Evolutionary conservation across 306 rosid genomes (phyloP).

Genomic region (Inga oerstediana): DNA sequence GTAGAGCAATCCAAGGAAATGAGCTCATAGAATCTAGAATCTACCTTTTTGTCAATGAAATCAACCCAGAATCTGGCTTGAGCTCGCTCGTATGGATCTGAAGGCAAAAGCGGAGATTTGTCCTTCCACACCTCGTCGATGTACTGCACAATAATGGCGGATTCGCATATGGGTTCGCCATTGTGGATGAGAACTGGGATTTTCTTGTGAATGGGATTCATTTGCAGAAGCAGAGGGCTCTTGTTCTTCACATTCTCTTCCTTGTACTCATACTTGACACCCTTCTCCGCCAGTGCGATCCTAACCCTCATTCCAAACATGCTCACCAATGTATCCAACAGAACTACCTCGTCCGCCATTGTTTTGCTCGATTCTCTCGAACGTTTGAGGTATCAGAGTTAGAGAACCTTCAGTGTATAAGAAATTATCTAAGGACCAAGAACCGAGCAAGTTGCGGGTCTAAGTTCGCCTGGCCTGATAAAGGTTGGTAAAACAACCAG

Average conservation of each 20-base stretch:
- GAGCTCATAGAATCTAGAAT: not conserved
- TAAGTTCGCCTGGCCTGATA: too few species aligned
- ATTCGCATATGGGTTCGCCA: slow-evolving; percentile 39
- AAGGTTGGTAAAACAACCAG: not conserved
- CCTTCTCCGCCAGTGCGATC: slow-evolving; percentile 45
- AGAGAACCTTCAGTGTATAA: not conserved
- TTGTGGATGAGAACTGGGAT: slow-evolving; percentile 64
- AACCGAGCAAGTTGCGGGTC: not conserved
- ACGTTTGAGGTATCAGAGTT: not conserved
- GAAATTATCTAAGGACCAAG: not conserved
- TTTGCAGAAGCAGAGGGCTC: slow-evolving; percentile 41
- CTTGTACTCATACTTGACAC: slow-evolving; percentile 39
- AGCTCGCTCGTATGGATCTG: slow-evolving; percentile 46
- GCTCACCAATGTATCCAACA: slow-evolving; percentile 43
- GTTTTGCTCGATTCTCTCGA: not conserved
- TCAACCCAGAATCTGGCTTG: slow-evolving; percentile 50
- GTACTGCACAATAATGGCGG: slow-evolving; percentile 39
- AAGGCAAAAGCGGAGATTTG: slow-evolving; percentile 23
- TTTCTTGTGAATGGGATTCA: slow-evolving; percentile 58
- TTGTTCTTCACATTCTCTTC: slow-evolving; percentile 37
- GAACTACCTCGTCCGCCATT: slow-evolving; percentile 36
- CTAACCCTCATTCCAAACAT: slow-evolving; percentile 44
- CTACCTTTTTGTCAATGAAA: slow-evolving; percentile 38
- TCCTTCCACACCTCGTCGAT: slow-evolving; percentile 43
- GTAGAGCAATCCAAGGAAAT: not conserved